Evolutionary conservation across 805 yeast genomes (phyloP), one percentile per base, ranked within the genome.

Genomic region (Cyberlindnera subsufficiens): DNA sequence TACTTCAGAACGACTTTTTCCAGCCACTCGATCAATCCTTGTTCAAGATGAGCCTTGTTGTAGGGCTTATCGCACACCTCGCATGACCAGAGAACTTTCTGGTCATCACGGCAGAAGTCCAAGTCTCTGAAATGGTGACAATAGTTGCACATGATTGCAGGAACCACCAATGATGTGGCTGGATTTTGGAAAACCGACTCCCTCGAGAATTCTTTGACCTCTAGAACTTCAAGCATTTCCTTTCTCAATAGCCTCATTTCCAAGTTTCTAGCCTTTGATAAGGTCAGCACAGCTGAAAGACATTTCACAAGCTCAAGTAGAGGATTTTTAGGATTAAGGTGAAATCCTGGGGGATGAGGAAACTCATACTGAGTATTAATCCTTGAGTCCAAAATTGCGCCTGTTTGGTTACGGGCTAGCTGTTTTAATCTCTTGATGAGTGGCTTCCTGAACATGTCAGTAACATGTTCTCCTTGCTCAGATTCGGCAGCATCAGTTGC

Each of bases 201-300:
- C 4, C 74, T 74, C 49, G 87, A 80, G 64, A 93, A 93, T 58
- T 93, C 99, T 46, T 83, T 79, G 32, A 90, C 74, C 27, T 89
- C 95, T 52, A 95, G 77, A 5, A 85, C 61, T 2, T 74, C 71
- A 31, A 93, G 69, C 47, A 95, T 65, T 42, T 84, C 89, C 47
- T 85, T 80, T 43, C 96, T 72, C 43, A 93, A 61, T 46, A 82
- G 62, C 49, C 96, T 70, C 22, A 79, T 85, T 57, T 90, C 97
- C 30, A 87, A 67, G 37, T 71, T 74, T 39, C 90, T 67, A 38
- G 75, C 74, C 36, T 69, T 66, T 0, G 89, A 86, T 11, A 91
- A 67, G 2, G 79, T 68, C 61, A 86, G 76, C 1, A 89, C 79
- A 5, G 88, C 88, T 54, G 86, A 74, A 19, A 95, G 52, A 44